Conservation (phyloP, 306 rosid genomes). For the Vigna nakashimae region DNA sequence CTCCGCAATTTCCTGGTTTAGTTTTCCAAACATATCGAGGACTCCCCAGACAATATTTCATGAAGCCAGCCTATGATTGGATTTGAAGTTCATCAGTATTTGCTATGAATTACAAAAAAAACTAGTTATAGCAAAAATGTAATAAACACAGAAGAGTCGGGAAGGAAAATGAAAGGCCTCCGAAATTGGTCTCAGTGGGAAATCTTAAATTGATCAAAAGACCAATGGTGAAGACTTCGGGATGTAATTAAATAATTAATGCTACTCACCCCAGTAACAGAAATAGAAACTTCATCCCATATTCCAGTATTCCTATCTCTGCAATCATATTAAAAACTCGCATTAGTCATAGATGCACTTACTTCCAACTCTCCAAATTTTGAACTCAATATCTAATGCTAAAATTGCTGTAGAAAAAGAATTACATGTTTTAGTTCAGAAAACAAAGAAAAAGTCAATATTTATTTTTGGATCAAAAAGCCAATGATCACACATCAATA, state of each 20-base stretch:
- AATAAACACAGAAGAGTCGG: neutral
- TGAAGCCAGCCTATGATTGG: conserved; percentile 32
- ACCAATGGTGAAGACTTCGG: conserved; percentile 18
- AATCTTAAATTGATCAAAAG: conserved; percentile 13
- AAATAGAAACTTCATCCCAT: conserved; percentile 94
- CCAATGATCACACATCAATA: conserved; percentile 30
- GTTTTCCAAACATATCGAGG: conserved; percentile 29
- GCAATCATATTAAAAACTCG: conserved; percentile 46
- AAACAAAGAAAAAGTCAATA: neutral
- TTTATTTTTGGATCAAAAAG: conserved; percentile 16
- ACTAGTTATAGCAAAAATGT: neutral
- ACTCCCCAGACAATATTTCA: conserved; percentile 9
- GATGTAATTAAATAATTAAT: conserved; percentile 35
- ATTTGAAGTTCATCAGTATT: conserved; percentile 35
- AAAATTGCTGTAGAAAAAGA: conserved; percentile 18
- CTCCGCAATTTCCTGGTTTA: conserved; percentile 34
- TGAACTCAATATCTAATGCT: conserved; percentile 20
- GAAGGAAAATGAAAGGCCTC: conserved; percentile 26
- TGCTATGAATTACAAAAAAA: conserved; percentile 29
- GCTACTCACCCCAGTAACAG: conserved; percentile 84
- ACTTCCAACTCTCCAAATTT: conserved; percentile 31
- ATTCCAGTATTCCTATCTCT: conserved; percentile 99
- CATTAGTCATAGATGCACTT: conserved; percentile 35
- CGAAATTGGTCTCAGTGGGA: conserved; percentile 3
- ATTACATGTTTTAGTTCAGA: neutral